Evolutionary conservation across 495 filamentous ascomycete species (phyloP).

Genomic region (Bathelium albidoporum): DNA sequence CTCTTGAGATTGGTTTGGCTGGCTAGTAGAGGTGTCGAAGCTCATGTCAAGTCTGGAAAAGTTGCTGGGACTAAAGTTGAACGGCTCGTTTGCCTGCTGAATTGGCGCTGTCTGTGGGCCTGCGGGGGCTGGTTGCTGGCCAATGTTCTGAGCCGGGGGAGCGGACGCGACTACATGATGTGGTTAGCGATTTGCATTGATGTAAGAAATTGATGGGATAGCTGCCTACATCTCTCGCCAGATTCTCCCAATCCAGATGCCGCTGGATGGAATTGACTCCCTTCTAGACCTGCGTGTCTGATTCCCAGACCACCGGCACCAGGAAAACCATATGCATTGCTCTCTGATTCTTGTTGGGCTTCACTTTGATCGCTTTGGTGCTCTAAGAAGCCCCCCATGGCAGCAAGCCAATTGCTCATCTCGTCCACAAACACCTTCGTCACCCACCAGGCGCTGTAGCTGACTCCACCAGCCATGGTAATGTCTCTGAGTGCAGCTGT

Average conservation of each 20-base stretch:
- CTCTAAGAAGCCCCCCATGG: slow-evolving; percentile 84
- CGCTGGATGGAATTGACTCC: background rate
- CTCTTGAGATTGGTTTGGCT: slow-evolving; percentile 11
- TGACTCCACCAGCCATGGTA: slow-evolving; percentile 70
- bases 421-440: slow-evolving; percentile 97
- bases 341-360: background rate
- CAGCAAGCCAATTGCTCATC: slow-evolving; percentile 84
- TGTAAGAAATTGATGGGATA: background rate
- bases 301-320: background rate
- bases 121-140: background rate
- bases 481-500: slow-evolving; percentile 65
- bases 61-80: background rate
- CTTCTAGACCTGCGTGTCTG: background rate
- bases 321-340: background rate
- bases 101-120: background rate
- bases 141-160: background rate
- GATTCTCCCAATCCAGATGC: background rate
- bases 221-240: background rate
- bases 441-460: slow-evolving; percentile 95
- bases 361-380: slow-evolving; percentile 6
- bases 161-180: background rate
- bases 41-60: slow-evolving; percentile 14
- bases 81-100: background rate
- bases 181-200: background rate
- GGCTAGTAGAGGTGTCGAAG: slow-evolving; percentile 13